Percentiles rank a stretch among this genome's conserved stretches.
These are phyloP conservation scores for Microthlaspi erraticum DNA, from an alignment of 345 rosid genomes.

Conservation along the genomic window DNA sequence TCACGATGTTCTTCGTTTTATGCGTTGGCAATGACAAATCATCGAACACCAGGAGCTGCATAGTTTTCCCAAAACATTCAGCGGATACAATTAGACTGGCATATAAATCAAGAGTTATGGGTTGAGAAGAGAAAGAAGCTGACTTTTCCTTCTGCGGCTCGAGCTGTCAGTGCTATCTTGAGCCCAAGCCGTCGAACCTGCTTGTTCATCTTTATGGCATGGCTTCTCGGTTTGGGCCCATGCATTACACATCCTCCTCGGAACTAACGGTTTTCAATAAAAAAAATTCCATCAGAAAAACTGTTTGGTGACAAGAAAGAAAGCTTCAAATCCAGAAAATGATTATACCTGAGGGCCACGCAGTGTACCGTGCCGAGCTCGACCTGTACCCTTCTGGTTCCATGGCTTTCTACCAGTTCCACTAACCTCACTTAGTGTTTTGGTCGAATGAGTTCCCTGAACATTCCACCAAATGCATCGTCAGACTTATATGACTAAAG, in stretches of 20 bases:
- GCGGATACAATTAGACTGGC: not conserved
- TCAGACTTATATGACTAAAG: constrained; percentile 13
- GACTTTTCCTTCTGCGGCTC: constrained; percentile 97
- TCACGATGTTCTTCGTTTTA: constrained; percentile 83
- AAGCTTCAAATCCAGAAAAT: constrained; percentile 17
- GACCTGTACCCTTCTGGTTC: constrained; percentile 86
- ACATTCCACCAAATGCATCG: constrained; percentile 15
- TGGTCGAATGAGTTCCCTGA: constrained; percentile 95
- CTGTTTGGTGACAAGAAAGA: not conserved
- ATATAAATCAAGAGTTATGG: not conserved
- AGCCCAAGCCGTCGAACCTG: constrained; percentile 88
- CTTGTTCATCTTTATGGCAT: constrained; percentile 87
- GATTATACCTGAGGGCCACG: constrained; percentile 86
- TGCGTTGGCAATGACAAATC: constrained; percentile 80
- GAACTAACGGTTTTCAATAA: constrained; percentile 52
- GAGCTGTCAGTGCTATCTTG: constrained; percentile 89
- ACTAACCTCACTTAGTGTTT: constrained; percentile 92
- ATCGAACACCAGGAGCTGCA: constrained; percentile 87
- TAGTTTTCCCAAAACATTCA: constrained; percentile 19
- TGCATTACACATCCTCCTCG: constrained; percentile 91
- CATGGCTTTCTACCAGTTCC: constrained; percentile 96
- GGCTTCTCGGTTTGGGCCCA: constrained; percentile 95
- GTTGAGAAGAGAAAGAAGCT: constrained; percentile 40
- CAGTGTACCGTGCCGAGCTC: constrained; percentile 86
- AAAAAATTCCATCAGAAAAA: constrained; percentile 24